These are phyloP conservation scores for Pyrrhoderma lamaoense DNA, from an alignment of 1,284 basidiomycete species.

Conservation along the genomic window DNA sequence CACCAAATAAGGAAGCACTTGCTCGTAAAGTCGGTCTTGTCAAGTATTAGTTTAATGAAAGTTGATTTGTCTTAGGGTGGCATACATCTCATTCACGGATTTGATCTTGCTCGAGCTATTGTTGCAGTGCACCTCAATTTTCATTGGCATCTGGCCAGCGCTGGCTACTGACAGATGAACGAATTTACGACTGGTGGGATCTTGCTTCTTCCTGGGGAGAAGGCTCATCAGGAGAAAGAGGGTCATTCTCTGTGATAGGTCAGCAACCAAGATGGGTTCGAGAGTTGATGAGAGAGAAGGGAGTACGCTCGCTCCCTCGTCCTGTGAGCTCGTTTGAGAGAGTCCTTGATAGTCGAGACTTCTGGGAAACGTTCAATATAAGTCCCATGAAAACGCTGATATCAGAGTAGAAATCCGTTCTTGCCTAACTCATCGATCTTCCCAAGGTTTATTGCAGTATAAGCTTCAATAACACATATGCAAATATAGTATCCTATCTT, in stretches of 20 bases:
- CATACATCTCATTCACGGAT: slow-evolving; percentile 52
- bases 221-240: neutral
- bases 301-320: slow-evolving; percentile 47
- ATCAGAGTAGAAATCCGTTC: neutral
- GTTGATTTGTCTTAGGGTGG: slow-evolving; percentile 33
- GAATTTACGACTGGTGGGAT: slow-evolving; percentile 67
- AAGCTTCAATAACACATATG: too few relatives aligned
- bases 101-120: slow-evolving; percentile 51
- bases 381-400: slow-evolving; percentile 14
- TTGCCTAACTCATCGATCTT: too few relatives aligned
- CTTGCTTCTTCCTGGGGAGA: slow-evolving; percentile 47
- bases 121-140: slow-evolving; percentile 41
- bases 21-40: slow-evolving; percentile 35
- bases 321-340: slow-evolving; percentile 40
- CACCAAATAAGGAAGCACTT: slow-evolving; percentile 47
- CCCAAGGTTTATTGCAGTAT: too few relatives aligned
- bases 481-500: too few relatives aligned
- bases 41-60: neutral
- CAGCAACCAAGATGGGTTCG: slow-evolving; percentile 38
- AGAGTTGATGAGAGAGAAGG: slow-evolving; percentile 48
- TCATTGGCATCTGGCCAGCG: slow-evolving; percentile 39
- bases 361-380: slow-evolving; percentile 36
- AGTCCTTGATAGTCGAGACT: slow-evolving; percentile 52
- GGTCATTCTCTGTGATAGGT: slow-evolving; percentile 13
- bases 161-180: slow-evolving; percentile 50